Evolutionary conservation across 2,329 filamentous ascomycete species (phyloP).

Genomic region (Fusarium austroafricanum): DNA sequence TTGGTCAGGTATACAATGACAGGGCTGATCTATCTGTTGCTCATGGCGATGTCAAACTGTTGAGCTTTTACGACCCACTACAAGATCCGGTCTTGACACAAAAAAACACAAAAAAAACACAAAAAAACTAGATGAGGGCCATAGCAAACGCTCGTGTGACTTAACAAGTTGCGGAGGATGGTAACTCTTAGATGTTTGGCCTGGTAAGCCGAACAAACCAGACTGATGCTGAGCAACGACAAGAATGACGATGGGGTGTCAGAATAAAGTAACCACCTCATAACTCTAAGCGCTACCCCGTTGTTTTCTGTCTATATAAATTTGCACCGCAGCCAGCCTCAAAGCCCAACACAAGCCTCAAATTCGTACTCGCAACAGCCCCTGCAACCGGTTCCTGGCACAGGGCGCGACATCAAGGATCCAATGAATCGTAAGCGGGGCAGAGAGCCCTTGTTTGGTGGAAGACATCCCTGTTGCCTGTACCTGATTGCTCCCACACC

Average conservation of each 20-base stretch:
- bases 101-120: neutral
- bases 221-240: constrained; percentile 9
- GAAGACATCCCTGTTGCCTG: constrained; percentile 41
- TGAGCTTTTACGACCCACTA: neutral
- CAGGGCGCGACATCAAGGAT: constrained; percentile 31
- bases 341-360: constrained; percentile 1
- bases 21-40: neutral
- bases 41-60: neutral
- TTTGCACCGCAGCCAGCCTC: too few species aligned
- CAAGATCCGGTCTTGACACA: neutral
- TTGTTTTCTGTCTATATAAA: too few species aligned
- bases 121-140: neutral
- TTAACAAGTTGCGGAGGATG: constrained; percentile 6
- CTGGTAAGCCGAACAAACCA: constrained; percentile 15
- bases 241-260: neutral
- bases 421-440: constrained; percentile 26
- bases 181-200: constrained; percentile 8
- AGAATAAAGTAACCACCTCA: constrained; percentile 2
- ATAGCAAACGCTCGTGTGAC: constrained; percentile 12
- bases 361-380: constrained; percentile 34
- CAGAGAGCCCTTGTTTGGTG: constrained; percentile 40
- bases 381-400: constrained; percentile 41
- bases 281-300: neutral
- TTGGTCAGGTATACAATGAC: neutral
- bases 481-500: constrained; percentile 46